These are phyloP conservation scores for Austroboletus niveus DNA, from an alignment of 1,284 basidiomycete species.

Conservation along the genomic window DNA sequence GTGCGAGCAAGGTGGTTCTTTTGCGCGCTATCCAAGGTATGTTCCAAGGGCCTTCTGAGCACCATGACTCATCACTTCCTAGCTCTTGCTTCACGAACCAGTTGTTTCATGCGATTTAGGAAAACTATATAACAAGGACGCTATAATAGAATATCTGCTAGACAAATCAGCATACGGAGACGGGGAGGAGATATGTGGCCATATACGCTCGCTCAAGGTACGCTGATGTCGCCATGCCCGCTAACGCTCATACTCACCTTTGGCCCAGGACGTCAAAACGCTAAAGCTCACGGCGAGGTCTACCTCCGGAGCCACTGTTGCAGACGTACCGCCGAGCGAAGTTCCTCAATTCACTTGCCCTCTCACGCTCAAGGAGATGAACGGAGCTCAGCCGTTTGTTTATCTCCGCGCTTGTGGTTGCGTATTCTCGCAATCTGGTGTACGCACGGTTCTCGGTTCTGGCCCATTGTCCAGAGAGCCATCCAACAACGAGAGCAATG, in stretches of 20 bases:
- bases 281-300: slow-evolving; percentile 79
- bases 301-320: slow-evolving; percentile 35
- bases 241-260: neutral
- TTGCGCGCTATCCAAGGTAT: slow-evolving; percentile 89
- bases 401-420: slow-evolving; percentile 88
- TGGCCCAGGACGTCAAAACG: slow-evolving; percentile 73
- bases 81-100: slow-evolving; percentile 83
- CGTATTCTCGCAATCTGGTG: slow-evolving; percentile 76
- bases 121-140: slow-evolving; percentile 93
- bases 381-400: slow-evolving; percentile 83
- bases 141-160: slow-evolving; percentile 61
- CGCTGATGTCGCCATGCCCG: slow-evolving; percentile 20
- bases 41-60: slow-evolving; percentile 17
- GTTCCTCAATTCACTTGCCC: slow-evolving; percentile 82
- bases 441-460: slow-evolving; percentile 56
- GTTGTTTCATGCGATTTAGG: slow-evolving; percentile 88
- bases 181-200: slow-evolving; percentile 81
- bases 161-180: slow-evolving; percentile 79
- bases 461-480: slow-evolving; percentile 31
- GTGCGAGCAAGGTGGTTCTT: slow-evolving; percentile 85
- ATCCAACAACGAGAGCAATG: slow-evolving; percentile 16
- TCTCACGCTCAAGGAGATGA: slow-evolving; percentile 90
- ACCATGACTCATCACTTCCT: slow-evolving; percentile 7
- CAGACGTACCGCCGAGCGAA: slow-evolving; percentile 40
- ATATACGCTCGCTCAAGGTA: slow-evolving; percentile 81